These are phyloP conservation scores for Candida sp. DNA, from an alignment of 1,139 yeast genomes.

Conservation along the genomic window DNA sequence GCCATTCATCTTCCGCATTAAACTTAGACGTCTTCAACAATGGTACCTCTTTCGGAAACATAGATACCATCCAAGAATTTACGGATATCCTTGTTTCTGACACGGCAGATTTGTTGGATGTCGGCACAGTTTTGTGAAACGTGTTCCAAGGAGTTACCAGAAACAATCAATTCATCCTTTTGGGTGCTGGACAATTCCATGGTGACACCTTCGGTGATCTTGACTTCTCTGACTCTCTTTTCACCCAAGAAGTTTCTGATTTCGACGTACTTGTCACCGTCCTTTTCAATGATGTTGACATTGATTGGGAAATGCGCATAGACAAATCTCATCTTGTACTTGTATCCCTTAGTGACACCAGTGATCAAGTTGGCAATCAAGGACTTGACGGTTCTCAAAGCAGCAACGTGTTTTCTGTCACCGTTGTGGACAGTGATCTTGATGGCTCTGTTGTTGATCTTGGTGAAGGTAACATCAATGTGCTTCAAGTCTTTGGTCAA, in stretches of 20 bases:
- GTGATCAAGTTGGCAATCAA: conserved; percentile 92
- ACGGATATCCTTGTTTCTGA: conserved; percentile 99
- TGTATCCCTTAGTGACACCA: conserved; percentile 99
- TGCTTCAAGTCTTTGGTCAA: conserved; percentile 92
- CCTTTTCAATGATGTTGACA: conserved; percentile 83
- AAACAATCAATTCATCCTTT: conserved; percentile 93
- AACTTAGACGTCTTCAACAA: conserved; percentile 64
- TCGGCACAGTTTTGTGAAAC: conserved; percentile 99
- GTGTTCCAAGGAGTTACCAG: conserved; percentile 97
- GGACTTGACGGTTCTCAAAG: conserved; percentile 98
- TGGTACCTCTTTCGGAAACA: conserved; percentile 95
- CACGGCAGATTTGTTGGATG: conserved; percentile 98
- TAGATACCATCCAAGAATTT: conserved; percentile 99
- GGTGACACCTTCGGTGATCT: conserved; percentile 87
- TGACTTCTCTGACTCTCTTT: conserved; percentile 91
- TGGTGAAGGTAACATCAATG: conserved; percentile 90
- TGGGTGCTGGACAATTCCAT: conserved; percentile 80
- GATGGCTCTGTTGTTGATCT: conserved; percentile 73
- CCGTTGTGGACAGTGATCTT: conserved; percentile 97
- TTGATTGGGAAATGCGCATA: conserved; percentile 99
- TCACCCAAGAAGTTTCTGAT: conserved; percentile 99
- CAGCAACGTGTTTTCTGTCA: conserved; percentile 99
- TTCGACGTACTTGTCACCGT: conserved; percentile 81
- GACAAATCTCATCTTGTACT: conserved; percentile 99
- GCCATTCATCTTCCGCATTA: not conserved